A percentile compares a stretch with the other conserved stretches of the same genome.
Evolutionary conservation across 2,329 filamentous ascomycete genomes (phyloP).

Genomic region (Penicillium hesseltinei): DNA sequence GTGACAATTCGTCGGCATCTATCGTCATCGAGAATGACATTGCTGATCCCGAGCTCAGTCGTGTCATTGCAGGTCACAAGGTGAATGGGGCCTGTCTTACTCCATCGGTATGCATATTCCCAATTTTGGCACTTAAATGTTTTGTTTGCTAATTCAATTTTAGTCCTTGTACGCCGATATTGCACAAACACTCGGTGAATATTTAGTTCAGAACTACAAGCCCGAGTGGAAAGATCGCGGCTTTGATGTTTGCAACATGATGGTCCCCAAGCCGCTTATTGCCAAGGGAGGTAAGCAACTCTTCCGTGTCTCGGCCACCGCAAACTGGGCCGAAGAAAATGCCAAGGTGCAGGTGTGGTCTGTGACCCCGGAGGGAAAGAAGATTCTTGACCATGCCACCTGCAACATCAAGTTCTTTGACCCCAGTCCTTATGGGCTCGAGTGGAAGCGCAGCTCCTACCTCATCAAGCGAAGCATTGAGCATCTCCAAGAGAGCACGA

Average conservation of each 20-base stretch:
- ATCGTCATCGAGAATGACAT: conserved; percentile 39
- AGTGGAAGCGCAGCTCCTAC: conserved; percentile 62
- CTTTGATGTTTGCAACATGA: conserved; percentile 37
- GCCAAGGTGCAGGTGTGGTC: conserved; percentile 37
- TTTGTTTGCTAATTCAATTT: conserved; percentile 2
- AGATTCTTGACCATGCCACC: conserved; percentile 36
- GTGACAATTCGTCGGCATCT: conserved; percentile 26
- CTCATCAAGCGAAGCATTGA: conserved; percentile 65
- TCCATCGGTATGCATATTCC: conserved; percentile 27
- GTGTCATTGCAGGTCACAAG: conserved; percentile 39
- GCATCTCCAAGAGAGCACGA: conserved; percentile 58
- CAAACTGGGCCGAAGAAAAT: conserved; percentile 35
- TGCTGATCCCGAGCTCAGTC: conserved; percentile 33
- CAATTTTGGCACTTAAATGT: conserved; percentile 1
- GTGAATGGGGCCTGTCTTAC: conserved; percentile 38
- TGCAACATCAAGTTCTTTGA: conserved; percentile 38
- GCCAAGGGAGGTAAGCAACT: conserved; percentile 39
- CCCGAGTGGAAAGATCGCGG: conserved; percentile 32
- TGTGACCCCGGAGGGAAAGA: conserved; percentile 39
- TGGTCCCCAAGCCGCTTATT: conserved; percentile 57
- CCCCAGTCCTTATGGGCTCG: conserved; percentile 22
- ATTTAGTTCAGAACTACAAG: conserved; percentile 35
- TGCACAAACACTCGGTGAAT: conserved; percentile 37
- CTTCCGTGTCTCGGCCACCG: conserved; percentile 38
- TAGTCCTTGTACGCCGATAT: conserved; percentile 40